These are phyloP conservation scores for Candida mesenterica DNA, from an alignment of 1,139 yeast species.

Conservation along the genomic window DNA sequence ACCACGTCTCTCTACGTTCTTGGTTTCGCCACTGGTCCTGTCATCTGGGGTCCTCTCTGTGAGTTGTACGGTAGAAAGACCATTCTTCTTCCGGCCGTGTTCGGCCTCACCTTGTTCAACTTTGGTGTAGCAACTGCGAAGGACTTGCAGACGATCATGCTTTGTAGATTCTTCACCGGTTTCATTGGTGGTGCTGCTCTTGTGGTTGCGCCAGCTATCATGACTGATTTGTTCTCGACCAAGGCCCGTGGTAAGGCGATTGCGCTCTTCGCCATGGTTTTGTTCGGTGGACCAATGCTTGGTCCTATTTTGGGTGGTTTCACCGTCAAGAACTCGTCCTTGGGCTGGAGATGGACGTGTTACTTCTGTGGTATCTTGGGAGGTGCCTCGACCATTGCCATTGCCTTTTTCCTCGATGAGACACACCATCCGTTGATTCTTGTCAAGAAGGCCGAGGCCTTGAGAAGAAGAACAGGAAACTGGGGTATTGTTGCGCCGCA, in stretches of 20 bases:
- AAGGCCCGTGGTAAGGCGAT: slow-evolving; percentile 66
- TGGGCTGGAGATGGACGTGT: slow-evolving; percentile 61
- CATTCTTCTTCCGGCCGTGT: slow-evolving; percentile 51
- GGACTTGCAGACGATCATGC: slow-evolving; percentile 67
- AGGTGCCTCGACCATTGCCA: slow-evolving; percentile 27
- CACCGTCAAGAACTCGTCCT: slow-evolving; percentile 20
- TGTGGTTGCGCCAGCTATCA: slow-evolving; percentile 80
- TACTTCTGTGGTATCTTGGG: slow-evolving; percentile 55
- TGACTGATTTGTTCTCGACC: slow-evolving; percentile 71
- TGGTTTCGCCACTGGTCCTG: slow-evolving; percentile 83
- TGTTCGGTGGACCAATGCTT: slow-evolving; percentile 72
- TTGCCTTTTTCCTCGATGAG: slow-evolving; percentile 40
- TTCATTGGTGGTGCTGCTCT: slow-evolving; percentile 76
- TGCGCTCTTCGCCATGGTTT: slow-evolving; percentile 61
- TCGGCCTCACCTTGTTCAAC: slow-evolving; percentile 58
- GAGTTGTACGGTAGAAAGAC: slow-evolving; percentile 71
- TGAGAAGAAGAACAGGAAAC: slow-evolving; percentile 56
- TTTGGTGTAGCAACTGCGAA: slow-evolving; percentile 75
- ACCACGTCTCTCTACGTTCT: slow-evolving; percentile 71
- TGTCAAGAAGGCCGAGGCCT: slow-evolving; percentile 57
- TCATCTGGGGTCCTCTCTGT: slow-evolving; percentile 78
- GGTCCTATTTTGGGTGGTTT: slow-evolving; percentile 58
- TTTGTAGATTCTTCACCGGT: slow-evolving; percentile 76
- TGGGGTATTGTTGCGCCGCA: slow-evolving; percentile 89
- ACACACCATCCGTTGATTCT: slow-evolving; percentile 53